Conservation (phyloP, 2,329 filamentous ascomycete genomes). For the Ceratocystis papillata region DNA sequence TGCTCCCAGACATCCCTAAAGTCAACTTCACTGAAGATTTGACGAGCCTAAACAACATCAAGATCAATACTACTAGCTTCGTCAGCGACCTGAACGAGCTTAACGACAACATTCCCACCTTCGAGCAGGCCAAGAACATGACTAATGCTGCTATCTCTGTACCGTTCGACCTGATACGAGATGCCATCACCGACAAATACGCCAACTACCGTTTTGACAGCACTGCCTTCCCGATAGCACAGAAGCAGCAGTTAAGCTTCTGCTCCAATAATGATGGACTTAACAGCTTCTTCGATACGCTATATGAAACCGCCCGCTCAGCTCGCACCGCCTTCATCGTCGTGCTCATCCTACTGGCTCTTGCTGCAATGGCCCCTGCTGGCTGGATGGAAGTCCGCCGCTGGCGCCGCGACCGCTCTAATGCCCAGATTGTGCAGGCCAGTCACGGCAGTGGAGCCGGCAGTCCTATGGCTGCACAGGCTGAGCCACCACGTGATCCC, state of each 20-base stretch:
- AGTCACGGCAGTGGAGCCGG: neutral
- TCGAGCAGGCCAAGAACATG: constrained; percentile 71
- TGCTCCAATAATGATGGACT: constrained; percentile 79
- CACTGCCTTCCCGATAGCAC: constrained; percentile 66
- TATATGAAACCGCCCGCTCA: constrained; percentile 55
- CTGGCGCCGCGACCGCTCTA: constrained; percentile 62
- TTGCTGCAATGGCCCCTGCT: constrained; percentile 67
- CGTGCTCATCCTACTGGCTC: constrained; percentile 59
- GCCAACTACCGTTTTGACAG: constrained; percentile 68
- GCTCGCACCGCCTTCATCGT: constrained; percentile 66
- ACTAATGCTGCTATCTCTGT: constrained; percentile 62
- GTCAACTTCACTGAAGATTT: constrained; percentile 58
- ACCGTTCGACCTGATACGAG: constrained; percentile 72
- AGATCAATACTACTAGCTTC: constrained; percentile 56
- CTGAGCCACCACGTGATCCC: constrained; percentile 44
- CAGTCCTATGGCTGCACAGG: neutral
- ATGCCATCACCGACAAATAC: constrained; percentile 59
- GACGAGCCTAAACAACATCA: constrained; percentile 55
- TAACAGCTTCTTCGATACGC: constrained; percentile 66
- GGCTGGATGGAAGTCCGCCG: constrained; percentile 67
- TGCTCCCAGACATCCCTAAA: constrained; percentile 36
- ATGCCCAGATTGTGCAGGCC: constrained; percentile 51
- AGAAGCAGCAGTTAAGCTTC: constrained; percentile 73
- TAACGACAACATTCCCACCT: constrained; percentile 70
- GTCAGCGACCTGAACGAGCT: constrained; percentile 59